Conservation (phyloP, 192 early-diverging fungal genomes). For the Umbelopsis ramanniana region DNA sequence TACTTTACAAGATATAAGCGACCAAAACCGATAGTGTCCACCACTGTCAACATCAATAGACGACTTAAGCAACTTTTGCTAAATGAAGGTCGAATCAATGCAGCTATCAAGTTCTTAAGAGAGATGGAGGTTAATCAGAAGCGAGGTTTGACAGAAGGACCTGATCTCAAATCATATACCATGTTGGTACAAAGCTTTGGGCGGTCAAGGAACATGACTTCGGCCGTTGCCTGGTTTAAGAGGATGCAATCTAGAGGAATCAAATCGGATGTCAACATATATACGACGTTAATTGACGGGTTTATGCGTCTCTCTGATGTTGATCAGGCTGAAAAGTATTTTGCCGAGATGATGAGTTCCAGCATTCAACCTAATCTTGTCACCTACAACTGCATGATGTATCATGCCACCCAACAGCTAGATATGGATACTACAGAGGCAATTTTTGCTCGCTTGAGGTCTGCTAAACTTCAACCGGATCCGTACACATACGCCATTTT, state of each 20-base stretch:
- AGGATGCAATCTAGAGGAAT: slow-evolving; percentile 31
- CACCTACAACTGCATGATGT: slow-evolving; percentile 49
- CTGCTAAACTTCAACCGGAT: slow-evolving; percentile 41
- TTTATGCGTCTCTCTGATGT: slow-evolving; percentile 35
- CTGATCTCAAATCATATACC: slow-evolving; percentile 30
- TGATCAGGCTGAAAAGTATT: slow-evolving; percentile 38
- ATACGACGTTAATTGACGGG: slow-evolving; percentile 43
- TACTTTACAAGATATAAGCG: slow-evolving; percentile 18
- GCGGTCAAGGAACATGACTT: slow-evolving; percentile 29
- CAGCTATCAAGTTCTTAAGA: slow-evolving; percentile 30
- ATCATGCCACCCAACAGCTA: slow-evolving; percentile 34
- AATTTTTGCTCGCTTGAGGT: slow-evolving; percentile 37
- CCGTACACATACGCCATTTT: slow-evolving; percentile 44
- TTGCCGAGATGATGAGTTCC: slow-evolving; percentile 37
- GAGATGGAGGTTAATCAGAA: slow-evolving; percentile 21
- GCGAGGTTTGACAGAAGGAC: slow-evolving; percentile 12
- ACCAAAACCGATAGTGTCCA: neutral
- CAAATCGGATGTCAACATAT: slow-evolving; percentile 33
- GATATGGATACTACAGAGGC: slow-evolving; percentile 42
- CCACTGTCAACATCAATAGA: slow-evolving; percentile 2
- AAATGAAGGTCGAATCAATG: slow-evolving; percentile 22
- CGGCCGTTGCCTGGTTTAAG: slow-evolving; percentile 33
- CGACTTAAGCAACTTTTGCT: neutral
- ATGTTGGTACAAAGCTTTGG: slow-evolving; percentile 35
- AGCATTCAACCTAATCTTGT: slow-evolving; percentile 40